A percentile compares a stretch with the other conserved stretches of the same genome.
phyloP scores from a whole-genome alignment of 345 rosid genomes.

The Salix udensis region DNA sequence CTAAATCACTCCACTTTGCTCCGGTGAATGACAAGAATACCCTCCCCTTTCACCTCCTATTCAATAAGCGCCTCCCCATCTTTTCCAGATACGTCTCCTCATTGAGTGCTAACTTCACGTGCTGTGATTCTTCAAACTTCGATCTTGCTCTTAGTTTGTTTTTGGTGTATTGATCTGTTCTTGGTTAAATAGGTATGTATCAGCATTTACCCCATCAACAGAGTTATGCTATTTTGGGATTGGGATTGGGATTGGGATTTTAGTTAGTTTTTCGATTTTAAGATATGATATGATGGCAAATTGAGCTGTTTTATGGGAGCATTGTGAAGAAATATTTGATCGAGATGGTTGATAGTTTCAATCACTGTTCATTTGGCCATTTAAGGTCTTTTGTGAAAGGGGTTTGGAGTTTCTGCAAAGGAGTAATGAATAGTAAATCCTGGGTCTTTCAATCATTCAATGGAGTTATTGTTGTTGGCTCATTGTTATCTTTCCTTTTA shows the following conservation, averaged over 20 bases:
- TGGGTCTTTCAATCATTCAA: conserved; percentile 37
- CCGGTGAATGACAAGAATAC: background rate
- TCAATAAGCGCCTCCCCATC: background rate
- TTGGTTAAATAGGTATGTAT: background rate
- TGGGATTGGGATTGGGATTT: background rate
- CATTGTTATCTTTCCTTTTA: conserved; percentile 39
- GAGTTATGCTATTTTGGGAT: background rate
- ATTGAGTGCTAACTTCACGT: background rate
- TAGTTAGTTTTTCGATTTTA: background rate
- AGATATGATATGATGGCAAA: background rate
- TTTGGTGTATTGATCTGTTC: background rate
- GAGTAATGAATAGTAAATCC: conserved; percentile 28
- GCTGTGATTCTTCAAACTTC: background rate
- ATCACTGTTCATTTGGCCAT: conserved; percentile 23
- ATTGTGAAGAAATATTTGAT: background rate
- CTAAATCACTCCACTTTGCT: background rate
- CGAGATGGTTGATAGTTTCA: conserved; percentile 23
- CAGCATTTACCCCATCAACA: background rate
- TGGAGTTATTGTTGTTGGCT: conserved; percentile 35
- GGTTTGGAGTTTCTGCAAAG: conserved; percentile 30
- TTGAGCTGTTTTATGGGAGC: background rate
- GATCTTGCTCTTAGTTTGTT: background rate
- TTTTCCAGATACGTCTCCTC: background rate
- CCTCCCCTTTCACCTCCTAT: background rate
- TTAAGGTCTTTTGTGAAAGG: conserved; percentile 22